Base-by-base conservation (phyloP, 192 early-diverging fungal species). In the Spizellomyces sp. region DNA sequence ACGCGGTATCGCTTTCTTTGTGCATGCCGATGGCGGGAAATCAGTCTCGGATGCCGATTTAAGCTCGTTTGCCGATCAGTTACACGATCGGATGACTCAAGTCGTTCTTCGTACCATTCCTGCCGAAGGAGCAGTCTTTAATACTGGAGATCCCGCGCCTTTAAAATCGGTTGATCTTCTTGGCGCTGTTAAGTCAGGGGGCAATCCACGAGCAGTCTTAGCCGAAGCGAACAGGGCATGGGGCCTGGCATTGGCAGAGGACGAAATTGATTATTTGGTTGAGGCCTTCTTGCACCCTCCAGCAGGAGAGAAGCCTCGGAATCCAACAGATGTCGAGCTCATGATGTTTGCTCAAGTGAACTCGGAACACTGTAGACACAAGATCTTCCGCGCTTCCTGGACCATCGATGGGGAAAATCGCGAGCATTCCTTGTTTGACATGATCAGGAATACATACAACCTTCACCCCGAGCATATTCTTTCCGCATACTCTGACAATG, bases 311-410 rank as follows among this genome's bases (percentile, higher is more conserved):
- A 57, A 58, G 12, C 83, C 92, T 45, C 88, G 95, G 52, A 92
- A 95, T 73, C 96, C 96, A n/a, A 99, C 98, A 4, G 96, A 99
- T 77, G 94, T 94, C 0, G 96, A 99, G 84, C 86, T 99, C 47
- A 95, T 99, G 87, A 99, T 99, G 98, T 99, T 99, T 91, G 96
- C 97, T 47, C 98, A 99, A 78, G 98, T 99, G 73, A 99, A 99
- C 83, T 98, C 95, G 54, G 98, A 99, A 84, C 98, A 99, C 83
- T 99, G 98, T 82, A 88, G 98, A 14, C 98, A 99, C 91, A 99
- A 99, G 87, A 98, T 99, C 75, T 99, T 99, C 87, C 82, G 92
- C 66, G 98, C 96, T n/a, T 81, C 90, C 50, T 99, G 98, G 98
- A 95, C 91, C 9, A 95, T 99, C 62, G 96, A 99, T 77, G 93